Conservation (phyloP, 2,329 filamentous ascomycete genomes). For the Alternaria sp. region DNA sequence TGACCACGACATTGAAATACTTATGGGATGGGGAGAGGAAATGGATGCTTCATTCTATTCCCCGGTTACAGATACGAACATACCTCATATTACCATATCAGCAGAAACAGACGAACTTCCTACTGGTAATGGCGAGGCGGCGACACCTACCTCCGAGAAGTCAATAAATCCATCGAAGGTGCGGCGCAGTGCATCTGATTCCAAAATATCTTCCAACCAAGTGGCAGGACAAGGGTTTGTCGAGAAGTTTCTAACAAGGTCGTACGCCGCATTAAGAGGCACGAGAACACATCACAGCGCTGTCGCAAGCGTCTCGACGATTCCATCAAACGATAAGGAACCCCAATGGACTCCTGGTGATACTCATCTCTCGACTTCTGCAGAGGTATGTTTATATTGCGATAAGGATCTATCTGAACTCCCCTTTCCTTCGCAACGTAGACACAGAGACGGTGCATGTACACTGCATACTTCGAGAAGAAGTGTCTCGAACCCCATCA, state of each 20-base stretch:
- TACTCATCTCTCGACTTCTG: not conserved
- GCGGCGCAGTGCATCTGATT: slow-evolving; percentile 2
- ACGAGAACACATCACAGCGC: not conserved
- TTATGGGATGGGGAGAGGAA: not conserved
- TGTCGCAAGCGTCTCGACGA: not conserved
- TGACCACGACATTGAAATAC: not conserved
- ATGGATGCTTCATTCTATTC: not conserved
- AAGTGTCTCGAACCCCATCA: not conserved
- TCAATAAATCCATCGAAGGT: not conserved
- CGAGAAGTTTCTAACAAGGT: not conserved
- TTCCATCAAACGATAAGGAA: not conserved
- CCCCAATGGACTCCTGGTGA: not conserved
- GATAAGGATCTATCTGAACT: not conserved
- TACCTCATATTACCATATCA: slow-evolving; percentile 3
- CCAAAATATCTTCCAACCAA: not conserved
- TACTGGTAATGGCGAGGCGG: not conserved
- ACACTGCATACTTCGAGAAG: not conserved
- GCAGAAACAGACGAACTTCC: not conserved
- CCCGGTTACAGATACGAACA: not conserved
- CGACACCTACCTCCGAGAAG: not conserved
- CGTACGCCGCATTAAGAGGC: not conserved
- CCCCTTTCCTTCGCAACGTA: not conserved
- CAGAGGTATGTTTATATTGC: not conserved
- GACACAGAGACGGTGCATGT: not conserved
- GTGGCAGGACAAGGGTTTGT: not conserved